A percentile compares a stretch with the other conserved stretches of the same genome.
Conservation (phyloP, 2,329 filamentous ascomycete species). For the Ceratocystis alfenasii region DNA sequence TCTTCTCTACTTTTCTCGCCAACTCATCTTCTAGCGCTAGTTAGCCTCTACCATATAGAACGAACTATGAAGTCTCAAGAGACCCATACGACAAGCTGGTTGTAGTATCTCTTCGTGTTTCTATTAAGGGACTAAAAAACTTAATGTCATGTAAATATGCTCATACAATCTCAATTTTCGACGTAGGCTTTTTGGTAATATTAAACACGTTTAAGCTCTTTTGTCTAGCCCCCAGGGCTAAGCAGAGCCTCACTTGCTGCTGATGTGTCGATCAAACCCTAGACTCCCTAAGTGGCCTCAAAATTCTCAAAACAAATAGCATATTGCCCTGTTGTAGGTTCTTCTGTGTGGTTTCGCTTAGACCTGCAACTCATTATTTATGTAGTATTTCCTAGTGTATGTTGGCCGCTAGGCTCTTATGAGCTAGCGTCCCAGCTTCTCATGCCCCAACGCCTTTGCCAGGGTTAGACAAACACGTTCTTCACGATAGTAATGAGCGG, state of each 20-base stretch:
- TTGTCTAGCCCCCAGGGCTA: background rate
- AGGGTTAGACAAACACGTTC: background rate
- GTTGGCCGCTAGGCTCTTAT: background rate
- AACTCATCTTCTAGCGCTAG: background rate
- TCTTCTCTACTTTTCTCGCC: background rate
- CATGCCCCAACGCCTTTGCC: background rate
- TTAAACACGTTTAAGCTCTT: background rate
- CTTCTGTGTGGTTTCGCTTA: background rate
- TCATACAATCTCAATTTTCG: conserved; percentile 6
- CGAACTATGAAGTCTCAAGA: background rate
- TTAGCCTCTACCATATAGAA: background rate
- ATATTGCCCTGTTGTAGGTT: background rate
- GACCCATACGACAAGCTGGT: too few relatives aligned
- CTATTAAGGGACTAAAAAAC: background rate
- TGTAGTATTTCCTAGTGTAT: background rate
- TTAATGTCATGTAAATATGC: background rate
- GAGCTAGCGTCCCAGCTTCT: background rate
- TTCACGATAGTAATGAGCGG: background rate
- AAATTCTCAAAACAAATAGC: background rate
- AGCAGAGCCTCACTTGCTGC: conserved; percentile 5
- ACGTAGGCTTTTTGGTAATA: background rate
- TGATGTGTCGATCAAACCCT: conserved; percentile 8
- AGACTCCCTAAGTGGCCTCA: background rate
- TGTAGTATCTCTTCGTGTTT: too few relatives aligned
- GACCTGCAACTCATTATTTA: background rate